phyloP scores from a whole-genome alignment of 202 grass and related monocot genomes.

The Zizania palustris region DNA sequence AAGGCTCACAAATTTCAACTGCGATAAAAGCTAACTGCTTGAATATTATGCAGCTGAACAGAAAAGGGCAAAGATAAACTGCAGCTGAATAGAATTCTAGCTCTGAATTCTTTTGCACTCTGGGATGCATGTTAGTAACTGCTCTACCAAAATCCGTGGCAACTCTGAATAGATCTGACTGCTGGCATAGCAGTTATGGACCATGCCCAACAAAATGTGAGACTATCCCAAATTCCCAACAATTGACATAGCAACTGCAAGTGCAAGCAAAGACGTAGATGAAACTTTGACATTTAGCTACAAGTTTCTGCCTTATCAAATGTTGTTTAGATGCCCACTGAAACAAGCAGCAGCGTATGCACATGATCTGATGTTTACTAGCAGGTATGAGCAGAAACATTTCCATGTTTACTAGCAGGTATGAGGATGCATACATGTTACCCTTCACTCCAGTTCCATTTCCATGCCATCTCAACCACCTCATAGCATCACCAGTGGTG shows the following conservation, averaged over 20 bases:
- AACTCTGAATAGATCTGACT: not conserved
- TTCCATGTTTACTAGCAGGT: constrained; percentile 37
- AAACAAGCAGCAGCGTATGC: constrained; percentile 13
- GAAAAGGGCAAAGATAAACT: not conserved
- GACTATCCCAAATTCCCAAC: constrained; percentile 25
- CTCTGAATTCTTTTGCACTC: not conserved
- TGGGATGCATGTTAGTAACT: not conserved
- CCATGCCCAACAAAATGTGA: constrained; percentile 12
- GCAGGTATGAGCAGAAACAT: constrained; percentile 43
- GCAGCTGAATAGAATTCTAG: not conserved
- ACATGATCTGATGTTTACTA: constrained; percentile 23
- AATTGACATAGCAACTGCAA: constrained; percentile 32
- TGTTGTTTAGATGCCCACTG: constrained; percentile 22
- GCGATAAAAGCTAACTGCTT: not conserved
- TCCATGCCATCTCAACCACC: too few relatives aligned
- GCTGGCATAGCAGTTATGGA: constrained; percentile 25
- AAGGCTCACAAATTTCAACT: constrained; percentile 16
- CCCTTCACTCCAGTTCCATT: not conserved
- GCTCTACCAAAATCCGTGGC: constrained; percentile 1
- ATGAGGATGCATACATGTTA: constrained; percentile 39
- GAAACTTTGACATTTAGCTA: constrained; percentile 11
- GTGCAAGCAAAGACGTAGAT: constrained; percentile 19
- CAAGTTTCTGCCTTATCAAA: constrained; percentile 7
- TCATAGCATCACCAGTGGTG: not conserved
- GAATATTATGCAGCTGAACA: constrained; percentile 19